A percentile compares a stretch with the other conserved stretches of the same genome.
These are phyloP conservation scores for Moelleriella libera DNA, from an alignment of 2,329 filamentous ascomycete genomes.

Conservation along the genomic window DNA sequence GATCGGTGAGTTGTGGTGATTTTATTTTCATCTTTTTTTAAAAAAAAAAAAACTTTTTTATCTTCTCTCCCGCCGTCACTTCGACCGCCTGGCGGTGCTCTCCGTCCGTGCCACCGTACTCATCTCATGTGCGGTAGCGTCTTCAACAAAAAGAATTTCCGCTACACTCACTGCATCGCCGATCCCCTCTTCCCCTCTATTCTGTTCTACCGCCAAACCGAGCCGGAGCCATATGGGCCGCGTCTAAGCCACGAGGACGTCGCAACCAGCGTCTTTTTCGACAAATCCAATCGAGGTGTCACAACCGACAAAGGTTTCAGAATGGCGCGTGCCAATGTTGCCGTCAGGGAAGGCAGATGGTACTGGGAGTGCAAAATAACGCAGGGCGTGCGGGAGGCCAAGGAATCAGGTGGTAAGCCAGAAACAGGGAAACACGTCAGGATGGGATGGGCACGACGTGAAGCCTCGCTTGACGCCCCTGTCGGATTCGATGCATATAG, in stretches of 20 bases:
- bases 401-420: constrained; percentile 26
- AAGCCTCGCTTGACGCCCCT: constrained; percentile 69
- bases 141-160: constrained; percentile 59
- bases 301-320: constrained; percentile 90
- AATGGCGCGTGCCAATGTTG: constrained; percentile 81
- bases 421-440: constrained; percentile 53
- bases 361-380: constrained; percentile 93
- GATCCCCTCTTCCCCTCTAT: constrained; percentile 77
- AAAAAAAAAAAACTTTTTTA: too few relatives aligned
- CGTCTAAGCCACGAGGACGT: constrained; percentile 90
- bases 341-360: constrained; percentile 74
- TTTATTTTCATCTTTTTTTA: neutral
- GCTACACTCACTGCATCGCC: constrained; percentile 82
- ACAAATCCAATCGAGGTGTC: constrained; percentile 58
- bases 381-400: constrained; percentile 44
- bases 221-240: constrained; percentile 68
- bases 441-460: constrained; percentile 72
- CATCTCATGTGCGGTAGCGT: constrained; percentile 34
- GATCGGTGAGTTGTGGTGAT: constrained; percentile 40
- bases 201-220: constrained; percentile 80
- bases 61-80: too few relatives aligned
- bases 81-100: too few relatives aligned
- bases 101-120: too few relatives aligned
- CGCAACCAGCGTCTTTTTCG: constrained; percentile 72
- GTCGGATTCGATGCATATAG: constrained; percentile 87